Base-by-base conservation (phyloP, 805 yeast species). In the Grigorovia yakushimaensis region DNA sequence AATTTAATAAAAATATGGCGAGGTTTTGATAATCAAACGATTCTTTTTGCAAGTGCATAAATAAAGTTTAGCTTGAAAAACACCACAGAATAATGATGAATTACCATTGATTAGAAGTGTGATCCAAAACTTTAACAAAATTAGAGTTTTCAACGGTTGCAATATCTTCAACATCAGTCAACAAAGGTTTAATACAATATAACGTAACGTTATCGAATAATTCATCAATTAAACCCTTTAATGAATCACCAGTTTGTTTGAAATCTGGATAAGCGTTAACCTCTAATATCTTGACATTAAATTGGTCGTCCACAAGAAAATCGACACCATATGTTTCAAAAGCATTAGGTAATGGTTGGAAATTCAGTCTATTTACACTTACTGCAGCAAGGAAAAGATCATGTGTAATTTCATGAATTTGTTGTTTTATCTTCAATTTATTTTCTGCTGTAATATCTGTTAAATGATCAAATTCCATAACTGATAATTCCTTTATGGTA, bases 201-300 rank as follows among this genome's bases (percentile, higher is more conserved):
- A 64, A 56, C 0, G 78, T 76, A 0, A 79, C 76, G 10, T 73
- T 73, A 23, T 75, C 79, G 57, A 89, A 84, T 41, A 89, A 68
- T 35, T 75, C 83, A 52, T 73, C 72, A 27, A 93, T 84, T 20
- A 88, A 58, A 2, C 56, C 69, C 58, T 83, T 84, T 55, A 91
- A 70, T 7, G 76, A 83, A 15, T 69, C 76, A 17, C 98, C 98
- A 0, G 98, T 93, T 66, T 93, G 98, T 59, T 88, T 88, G 68
- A 93, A 93, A 61, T 93, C 98, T 1, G 98, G 98, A 60, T 83
- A 93, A 15, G 98, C 82, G 59, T 93, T 93, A 41, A 88, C 86
- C 64, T 93, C 98, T 39, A 91, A 67, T 23, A 93, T 60, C 41
- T 71, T 73, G 2, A 84, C 91, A 13, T 72, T 62, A 20, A 64